Percentiles rank a stretch among this genome's conserved stretches.
Evolutionary conservation across 768 basidiomycete species (phyloP).

Genomic region (Boletus sp.): DNA sequence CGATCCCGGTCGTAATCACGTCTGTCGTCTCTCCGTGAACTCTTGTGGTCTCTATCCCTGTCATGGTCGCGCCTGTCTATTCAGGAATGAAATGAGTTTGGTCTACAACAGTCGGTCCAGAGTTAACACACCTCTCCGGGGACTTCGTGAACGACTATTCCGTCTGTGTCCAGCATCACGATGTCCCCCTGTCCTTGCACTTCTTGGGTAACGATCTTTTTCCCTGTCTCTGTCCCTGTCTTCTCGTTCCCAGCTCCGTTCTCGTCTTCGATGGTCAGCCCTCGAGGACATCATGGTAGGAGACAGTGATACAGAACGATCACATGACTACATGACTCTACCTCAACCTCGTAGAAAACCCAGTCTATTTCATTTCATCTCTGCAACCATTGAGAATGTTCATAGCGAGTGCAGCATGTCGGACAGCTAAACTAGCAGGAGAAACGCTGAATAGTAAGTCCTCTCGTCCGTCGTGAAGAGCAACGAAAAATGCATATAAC

Average conservation of each 20-base stretch:
- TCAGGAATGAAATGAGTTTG: not conserved
- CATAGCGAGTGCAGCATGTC: conserved; percentile 21
- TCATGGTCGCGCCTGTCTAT: conserved; percentile 36
- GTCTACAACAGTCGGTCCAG: not conserved
- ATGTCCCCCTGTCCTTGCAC: conserved; percentile 32
- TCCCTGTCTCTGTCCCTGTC: conserved; percentile 36
- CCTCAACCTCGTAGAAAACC: no score
- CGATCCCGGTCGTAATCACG: conserved; percentile 31
- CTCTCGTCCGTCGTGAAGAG: not conserved
- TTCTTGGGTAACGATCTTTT: conserved; percentile 42
- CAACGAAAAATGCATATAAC: conserved; percentile 5
- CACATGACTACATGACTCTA: conserved; percentile 26
- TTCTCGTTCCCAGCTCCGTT: conserved; percentile 60
- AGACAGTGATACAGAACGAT: conserved; percentile 24
- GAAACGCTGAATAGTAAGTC: conserved; percentile 16
- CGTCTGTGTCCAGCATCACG: conserved; percentile 35
- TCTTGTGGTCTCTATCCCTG: conserved; percentile 39
- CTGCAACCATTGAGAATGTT: conserved; percentile 11
- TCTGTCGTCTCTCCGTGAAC: conserved; percentile 31
- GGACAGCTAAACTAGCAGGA: conserved; percentile 6
- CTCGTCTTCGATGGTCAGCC: conserved; percentile 51
- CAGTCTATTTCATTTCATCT: no score
- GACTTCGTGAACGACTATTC: conserved; percentile 39
- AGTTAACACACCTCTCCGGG: conserved; percentile 29
- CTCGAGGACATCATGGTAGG: conserved; percentile 55